Conservation (phyloP, 2,329 filamentous ascomycete species). For the Fusarium protoensiforme region DNA sequence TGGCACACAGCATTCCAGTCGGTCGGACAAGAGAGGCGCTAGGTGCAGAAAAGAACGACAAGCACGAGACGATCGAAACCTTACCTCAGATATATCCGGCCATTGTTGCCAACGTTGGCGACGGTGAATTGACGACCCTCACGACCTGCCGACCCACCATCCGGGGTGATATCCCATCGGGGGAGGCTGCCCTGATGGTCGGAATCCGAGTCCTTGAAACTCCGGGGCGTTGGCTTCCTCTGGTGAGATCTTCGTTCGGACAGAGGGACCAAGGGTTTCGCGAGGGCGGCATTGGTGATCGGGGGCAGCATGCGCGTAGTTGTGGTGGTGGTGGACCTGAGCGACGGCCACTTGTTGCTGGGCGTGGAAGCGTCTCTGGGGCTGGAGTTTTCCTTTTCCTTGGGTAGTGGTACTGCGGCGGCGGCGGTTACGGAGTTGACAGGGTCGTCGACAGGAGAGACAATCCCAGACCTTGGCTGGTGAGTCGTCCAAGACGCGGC, state of each 20-base stretch:
- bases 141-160: slow-evolving; percentile 69
- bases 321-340: slow-evolving; percentile 34
- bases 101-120: slow-evolving; percentile 84
- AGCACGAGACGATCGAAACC: slow-evolving; percentile 12
- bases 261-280: slow-evolving; percentile 57
- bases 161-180: slow-evolving; percentile 67
- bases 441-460: slow-evolving; percentile 5
- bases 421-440: slow-evolving; percentile 7
- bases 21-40: slow-evolving; percentile 17
- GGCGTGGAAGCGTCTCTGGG: slow-evolving; percentile 18
- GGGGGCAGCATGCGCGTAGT: slow-evolving; percentile 34
- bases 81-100: slow-evolving; percentile 84
- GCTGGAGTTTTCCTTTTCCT: slow-evolving; percentile 25
- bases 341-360: slow-evolving; percentile 35
- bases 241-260: slow-evolving; percentile 59
- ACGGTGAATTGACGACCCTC: slow-evolving; percentile 81
- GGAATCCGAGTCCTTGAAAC: slow-evolving; percentile 61
- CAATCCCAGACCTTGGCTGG: slow-evolving; percentile 30
- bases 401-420: slow-evolving; percentile 3
- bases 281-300: slow-evolving; percentile 25
- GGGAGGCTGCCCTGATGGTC: slow-evolving; percentile 45
- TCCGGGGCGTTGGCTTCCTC: slow-evolving; percentile 48
- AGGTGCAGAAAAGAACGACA: slow-evolving; percentile 1
- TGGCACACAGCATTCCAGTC: slow-evolving; percentile 25
- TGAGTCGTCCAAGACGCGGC: background rate